These are phyloP conservation scores for Stenocarpella maydis DNA, from an alignment of 2,329 filamentous ascomycete species.

Conservation along the genomic window DNA sequence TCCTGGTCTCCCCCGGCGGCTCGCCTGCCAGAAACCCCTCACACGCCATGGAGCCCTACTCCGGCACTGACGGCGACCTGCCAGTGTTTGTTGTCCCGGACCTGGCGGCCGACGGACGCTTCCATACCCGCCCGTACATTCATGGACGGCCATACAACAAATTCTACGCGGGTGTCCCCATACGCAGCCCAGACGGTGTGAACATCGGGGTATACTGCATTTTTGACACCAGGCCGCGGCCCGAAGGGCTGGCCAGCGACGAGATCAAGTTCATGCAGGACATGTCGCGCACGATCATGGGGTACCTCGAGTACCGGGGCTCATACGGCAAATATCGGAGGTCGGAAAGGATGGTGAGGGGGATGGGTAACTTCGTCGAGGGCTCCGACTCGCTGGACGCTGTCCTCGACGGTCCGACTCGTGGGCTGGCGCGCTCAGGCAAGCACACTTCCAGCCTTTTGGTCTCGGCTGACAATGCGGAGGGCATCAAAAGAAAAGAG, in stretches of 20 bases:
- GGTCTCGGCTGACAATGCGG: background rate
- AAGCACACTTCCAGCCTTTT: slow-evolving; percentile 9
- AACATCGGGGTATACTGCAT: slow-evolving; percentile 53
- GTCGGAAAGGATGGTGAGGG: slow-evolving; percentile 48
- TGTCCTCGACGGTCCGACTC: background rate
- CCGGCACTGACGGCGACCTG: slow-evolving; percentile 34
- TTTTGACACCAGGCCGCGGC: slow-evolving; percentile 42
- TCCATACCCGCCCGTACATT: slow-evolving; percentile 41
- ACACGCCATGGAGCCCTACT: background rate
- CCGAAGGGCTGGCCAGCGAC: slow-evolving; percentile 39
- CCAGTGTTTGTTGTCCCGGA: slow-evolving; percentile 48
- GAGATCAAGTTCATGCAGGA: slow-evolving; percentile 42
- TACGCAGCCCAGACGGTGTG: slow-evolving; percentile 49
- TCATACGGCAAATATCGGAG: slow-evolving; percentile 41
- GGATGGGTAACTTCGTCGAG: slow-evolving; percentile 48
- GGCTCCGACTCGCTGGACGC: slow-evolving; percentile 35
- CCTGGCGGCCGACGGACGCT: slow-evolving; percentile 44
- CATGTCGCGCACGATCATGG: slow-evolving; percentile 45
- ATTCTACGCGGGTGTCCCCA: slow-evolving; percentile 54
- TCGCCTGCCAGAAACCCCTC: background rate
- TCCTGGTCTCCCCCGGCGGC: slow-evolving; percentile 35
- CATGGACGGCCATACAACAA: slow-evolving; percentile 38
- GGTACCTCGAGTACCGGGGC: slow-evolving; percentile 46
- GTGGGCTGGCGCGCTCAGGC: slow-evolving; percentile 14
- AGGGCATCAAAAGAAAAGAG: background rate